Evolutionary conservation across 2,329 filamentous ascomycete species (phyloP).

Genomic region (Volutella citrinella): DNA sequence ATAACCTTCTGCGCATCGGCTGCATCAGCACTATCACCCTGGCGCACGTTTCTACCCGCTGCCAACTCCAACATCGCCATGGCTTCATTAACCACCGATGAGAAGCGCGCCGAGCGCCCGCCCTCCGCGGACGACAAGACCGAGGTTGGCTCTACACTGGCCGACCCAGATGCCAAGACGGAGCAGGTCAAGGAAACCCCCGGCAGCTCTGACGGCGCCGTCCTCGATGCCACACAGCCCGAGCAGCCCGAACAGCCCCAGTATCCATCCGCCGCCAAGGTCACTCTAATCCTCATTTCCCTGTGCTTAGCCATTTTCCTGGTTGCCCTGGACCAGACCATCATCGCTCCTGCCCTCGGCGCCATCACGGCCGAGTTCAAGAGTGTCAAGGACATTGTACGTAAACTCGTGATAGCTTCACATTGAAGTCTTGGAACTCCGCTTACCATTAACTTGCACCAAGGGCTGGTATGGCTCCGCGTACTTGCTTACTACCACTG

Average conservation of each 20-base stretch:
- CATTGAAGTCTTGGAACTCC: neutral
- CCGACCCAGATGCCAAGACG: conserved; percentile 14
- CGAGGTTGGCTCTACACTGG: conserved; percentile 26
- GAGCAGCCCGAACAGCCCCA: conserved; percentile 9
- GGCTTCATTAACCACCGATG: conserved; percentile 15
- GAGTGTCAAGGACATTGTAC: conserved; percentile 44
- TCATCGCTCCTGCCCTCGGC: conserved; percentile 50
- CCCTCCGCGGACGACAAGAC: conserved; percentile 28
- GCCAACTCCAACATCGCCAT: conserved; percentile 10
- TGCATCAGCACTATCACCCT: too few relatives aligned
- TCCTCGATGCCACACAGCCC: neutral
- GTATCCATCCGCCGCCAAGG: conserved; percentile 40
- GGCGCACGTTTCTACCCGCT: too few relatives aligned
- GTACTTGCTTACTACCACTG: conserved; percentile 48
- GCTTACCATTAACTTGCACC: conserved; percentile 8
- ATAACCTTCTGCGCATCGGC: neutral
- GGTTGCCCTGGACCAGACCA: conserved; percentile 50
- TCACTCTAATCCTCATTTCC: conserved; percentile 40
- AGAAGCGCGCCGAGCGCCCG: conserved; percentile 20
- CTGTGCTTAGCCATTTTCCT: conserved; percentile 47
- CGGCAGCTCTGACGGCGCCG: neutral
- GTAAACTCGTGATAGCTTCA: conserved; percentile 3
- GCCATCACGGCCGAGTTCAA: conserved; percentile 46
- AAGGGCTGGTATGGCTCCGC: conserved; percentile 49
- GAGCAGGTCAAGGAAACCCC: conserved; percentile 11